These are phyloP conservation scores for Paecilomyces formosus DNA, from an alignment of 2,329 filamentous ascomycete species.

Conservation along the genomic window DNA sequence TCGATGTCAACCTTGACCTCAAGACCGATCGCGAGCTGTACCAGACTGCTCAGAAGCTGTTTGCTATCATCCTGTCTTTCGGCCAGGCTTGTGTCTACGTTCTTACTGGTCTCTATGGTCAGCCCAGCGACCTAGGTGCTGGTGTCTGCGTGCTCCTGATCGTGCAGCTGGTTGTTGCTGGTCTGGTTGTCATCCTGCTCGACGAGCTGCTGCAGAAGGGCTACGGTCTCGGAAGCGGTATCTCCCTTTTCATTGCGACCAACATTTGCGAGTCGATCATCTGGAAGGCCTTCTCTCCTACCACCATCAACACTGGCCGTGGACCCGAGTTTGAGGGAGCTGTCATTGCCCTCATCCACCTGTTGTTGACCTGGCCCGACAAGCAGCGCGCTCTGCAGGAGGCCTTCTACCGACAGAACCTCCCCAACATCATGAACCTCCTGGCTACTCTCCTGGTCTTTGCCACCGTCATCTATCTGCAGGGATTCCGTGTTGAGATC, in stretches of 20 bases:
- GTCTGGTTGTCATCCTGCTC: slow-evolving; percentile 96
- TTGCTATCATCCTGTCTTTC: slow-evolving; percentile 95
- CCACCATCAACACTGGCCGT: slow-evolving; percentile 98
- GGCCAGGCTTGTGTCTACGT: slow-evolving; percentile 98
- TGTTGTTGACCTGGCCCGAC: slow-evolving; percentile 97
- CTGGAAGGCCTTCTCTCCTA: slow-evolving; percentile 99
- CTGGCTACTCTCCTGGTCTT: slow-evolving; percentile 89
- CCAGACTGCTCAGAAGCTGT: slow-evolving; percentile 98
- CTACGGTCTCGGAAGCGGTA: slow-evolving; percentile 95
- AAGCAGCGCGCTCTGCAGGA: slow-evolving; percentile 98
- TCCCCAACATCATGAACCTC: slow-evolving; percentile 99
- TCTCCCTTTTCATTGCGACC: slow-evolving; percentile 98
- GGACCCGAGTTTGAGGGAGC: slow-evolving; percentile 98
- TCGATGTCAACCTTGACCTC: slow-evolving; percentile 99
- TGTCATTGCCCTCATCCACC: slow-evolving; percentile 94
- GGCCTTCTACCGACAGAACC: slow-evolving; percentile 98
- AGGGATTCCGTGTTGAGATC: slow-evolving; percentile 99
- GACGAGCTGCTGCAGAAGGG: slow-evolving; percentile 99
- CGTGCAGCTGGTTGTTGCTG: slow-evolving; percentile 93
- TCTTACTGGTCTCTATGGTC: slow-evolving; percentile 94
- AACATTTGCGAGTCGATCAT: slow-evolving; percentile 99
- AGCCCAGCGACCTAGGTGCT: slow-evolving; percentile 90
- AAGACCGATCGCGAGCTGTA: slow-evolving; percentile 99
- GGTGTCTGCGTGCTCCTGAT: slow-evolving; percentile 98
- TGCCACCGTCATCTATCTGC: slow-evolving; percentile 95